Evolutionary conservation across 2,329 filamentous ascomycete species (phyloP).

Genomic region (Xylariaceae sp.): DNA sequence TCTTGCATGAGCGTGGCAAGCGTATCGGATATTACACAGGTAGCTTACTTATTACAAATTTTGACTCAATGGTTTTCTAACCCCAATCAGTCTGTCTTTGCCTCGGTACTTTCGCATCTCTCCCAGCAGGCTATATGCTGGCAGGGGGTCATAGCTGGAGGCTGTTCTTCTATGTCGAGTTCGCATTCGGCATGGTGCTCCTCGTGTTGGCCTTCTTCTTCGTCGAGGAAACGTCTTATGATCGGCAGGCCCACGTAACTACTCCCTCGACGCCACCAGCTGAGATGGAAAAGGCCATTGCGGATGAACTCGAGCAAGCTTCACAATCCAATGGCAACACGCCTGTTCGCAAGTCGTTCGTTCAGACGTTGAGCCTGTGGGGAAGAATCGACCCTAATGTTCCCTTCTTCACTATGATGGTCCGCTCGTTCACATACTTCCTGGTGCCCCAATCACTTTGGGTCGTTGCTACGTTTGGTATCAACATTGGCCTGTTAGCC

Average conservation of each 20-base stretch:
- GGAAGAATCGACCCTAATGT: constrained; percentile 44
- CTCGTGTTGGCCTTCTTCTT: constrained; percentile 53
- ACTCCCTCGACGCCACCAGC: constrained; percentile 20
- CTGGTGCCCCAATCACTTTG: constrained; percentile 48
- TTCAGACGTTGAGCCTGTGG: constrained; percentile 45
- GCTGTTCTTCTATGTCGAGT: constrained; percentile 64
- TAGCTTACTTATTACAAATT: constrained; percentile 23
- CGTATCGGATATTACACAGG: constrained; percentile 63
- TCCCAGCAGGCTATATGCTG: constrained; percentile 65
- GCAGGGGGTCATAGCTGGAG: constrained; percentile 60
- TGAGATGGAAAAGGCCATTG: constrained; percentile 29
- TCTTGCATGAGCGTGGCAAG: constrained; percentile 51
- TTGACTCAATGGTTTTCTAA: constrained; percentile 9
- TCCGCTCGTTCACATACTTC: constrained; percentile 49
- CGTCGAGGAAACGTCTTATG: constrained; percentile 56
- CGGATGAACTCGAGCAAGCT: constrained; percentile 20
- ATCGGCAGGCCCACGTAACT: constrained; percentile 32
- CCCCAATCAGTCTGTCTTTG: constrained; percentile 52
- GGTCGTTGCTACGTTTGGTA: constrained; percentile 50
- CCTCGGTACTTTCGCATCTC: constrained; percentile 57
- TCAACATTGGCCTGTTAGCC: constrained; percentile 50
- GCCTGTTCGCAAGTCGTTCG: constrained; percentile 43
- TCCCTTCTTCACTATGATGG: constrained; percentile 47
- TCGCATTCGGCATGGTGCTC: constrained; percentile 54
- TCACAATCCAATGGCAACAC: constrained; percentile 12